Conservation (phyloP, 371 early-diverging fungal species). For the Mucor lusitanicus region DNA sequence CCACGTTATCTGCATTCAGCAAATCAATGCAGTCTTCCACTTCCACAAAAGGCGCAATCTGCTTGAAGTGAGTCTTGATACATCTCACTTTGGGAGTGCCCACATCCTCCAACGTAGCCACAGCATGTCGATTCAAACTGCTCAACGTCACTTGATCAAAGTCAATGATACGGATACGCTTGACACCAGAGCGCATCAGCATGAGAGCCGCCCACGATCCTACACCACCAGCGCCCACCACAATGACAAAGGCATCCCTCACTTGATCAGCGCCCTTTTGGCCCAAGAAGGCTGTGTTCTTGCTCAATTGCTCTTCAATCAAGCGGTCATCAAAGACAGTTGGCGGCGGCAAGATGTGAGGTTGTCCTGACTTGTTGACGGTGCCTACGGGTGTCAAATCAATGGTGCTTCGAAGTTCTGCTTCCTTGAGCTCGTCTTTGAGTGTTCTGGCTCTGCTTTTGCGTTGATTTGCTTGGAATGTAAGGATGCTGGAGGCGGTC, state of each 20-base stretch:
- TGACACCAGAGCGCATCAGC: conserved; percentile 89
- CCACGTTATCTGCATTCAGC: conserved; percentile 73
- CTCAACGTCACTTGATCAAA: conserved; percentile 95
- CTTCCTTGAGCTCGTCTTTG: conserved; percentile 41
- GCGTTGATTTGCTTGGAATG: conserved; percentile 44
- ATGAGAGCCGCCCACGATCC: conserved; percentile 91
- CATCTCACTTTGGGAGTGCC: conserved; percentile 87
- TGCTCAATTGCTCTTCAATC: conserved; percentile 82
- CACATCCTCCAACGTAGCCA: conserved; percentile 85
- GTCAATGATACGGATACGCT: conserved; percentile 87
- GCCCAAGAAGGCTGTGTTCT: conserved; percentile 88
- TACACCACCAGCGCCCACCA: conserved; percentile 96
- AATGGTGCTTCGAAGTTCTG: conserved; percentile 12
- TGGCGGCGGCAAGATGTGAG: neutral
- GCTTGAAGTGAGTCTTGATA: conserved; percentile 68
- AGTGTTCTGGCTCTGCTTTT: conserved; percentile 41
- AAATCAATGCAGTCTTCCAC: conserved; percentile 80
- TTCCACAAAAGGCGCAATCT: conserved; percentile 77
- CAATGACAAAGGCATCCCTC: conserved; percentile 80
- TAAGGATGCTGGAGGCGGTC: conserved; percentile 57
- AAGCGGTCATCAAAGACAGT: conserved; percentile 56
- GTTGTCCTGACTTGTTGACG: neutral
- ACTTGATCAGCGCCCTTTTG: conserved; percentile 69
- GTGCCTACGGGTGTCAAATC: conserved; percentile 32
- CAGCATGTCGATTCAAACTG: conserved; percentile 90